phyloP scores from a whole-genome alignment of 306 rosid genomes.

The Phaseolus lunatus region DNA sequence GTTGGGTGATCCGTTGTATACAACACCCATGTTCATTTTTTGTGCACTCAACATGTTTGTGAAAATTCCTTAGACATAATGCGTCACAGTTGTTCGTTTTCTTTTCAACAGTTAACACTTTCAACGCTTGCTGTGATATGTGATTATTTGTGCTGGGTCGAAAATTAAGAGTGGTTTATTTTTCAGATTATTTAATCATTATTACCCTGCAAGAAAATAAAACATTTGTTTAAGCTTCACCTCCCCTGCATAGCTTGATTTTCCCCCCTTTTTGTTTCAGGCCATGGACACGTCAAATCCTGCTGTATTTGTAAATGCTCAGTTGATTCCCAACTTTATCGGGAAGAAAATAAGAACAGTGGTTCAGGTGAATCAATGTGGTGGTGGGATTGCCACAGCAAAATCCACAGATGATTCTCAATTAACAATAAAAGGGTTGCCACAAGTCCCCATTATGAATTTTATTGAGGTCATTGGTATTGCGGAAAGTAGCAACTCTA shows the following conservation, averaged over 20 bases:
- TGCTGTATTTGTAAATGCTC: conserved; percentile 58
- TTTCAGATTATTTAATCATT: neutral
- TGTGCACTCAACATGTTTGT: conserved; percentile 44
- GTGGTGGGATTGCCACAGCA: conserved; percentile 38
- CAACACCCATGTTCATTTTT: neutral
- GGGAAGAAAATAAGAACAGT: conserved; percentile 62
- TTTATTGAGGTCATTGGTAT: conserved; percentile 61
- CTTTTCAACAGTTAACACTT: neutral
- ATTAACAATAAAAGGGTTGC: conserved; percentile 54
- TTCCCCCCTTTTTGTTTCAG: conserved; percentile 35
- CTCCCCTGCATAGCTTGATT: neutral
- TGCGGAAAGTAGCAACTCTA: conserved; percentile 55
- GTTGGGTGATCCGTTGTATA: neutral
- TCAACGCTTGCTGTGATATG: neutral
- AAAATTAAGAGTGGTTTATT: neutral
- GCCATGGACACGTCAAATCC: conserved; percentile 62
- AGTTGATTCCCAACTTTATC: conserved; percentile 51
- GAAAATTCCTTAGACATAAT: conserved; percentile 14
- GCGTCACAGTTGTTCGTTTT: neutral
- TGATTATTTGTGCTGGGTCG: neutral
- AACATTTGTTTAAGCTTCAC: neutral
- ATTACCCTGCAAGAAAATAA: neutral
- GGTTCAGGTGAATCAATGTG: conserved; percentile 56
- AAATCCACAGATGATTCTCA: conserved; percentile 57
- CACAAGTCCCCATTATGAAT: conserved; percentile 52